A percentile compares a stretch with the other conserved stretches of the same genome.
phyloP scores from a whole-genome alignment of 148 eudicot genomes.

The Nepenthes mirabilis region DNA sequence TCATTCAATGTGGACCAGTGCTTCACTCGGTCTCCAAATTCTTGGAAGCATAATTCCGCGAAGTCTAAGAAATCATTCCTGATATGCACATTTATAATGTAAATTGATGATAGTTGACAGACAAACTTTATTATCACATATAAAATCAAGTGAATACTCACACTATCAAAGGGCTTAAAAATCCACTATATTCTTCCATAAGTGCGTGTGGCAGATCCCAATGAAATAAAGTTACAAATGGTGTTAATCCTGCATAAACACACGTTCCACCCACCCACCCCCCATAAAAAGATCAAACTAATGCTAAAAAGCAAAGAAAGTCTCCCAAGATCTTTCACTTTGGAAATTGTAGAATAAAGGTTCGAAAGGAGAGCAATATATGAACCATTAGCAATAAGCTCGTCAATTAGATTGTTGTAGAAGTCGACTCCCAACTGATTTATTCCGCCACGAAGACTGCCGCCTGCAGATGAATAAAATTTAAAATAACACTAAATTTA shows the following conservation, averaged over 20 bases:
- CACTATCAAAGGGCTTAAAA: conserved; percentile 10
- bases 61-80: conserved; percentile 17
- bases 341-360: no score
- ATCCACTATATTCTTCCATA: conserved; percentile 11
- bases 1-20: conserved; percentile 23
- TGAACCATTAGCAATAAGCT: background rate
- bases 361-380: no score
- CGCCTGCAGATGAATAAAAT: background rate
- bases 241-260: conserved; percentile 9
- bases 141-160: background rate
- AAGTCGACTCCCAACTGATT: background rate
- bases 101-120: no score
- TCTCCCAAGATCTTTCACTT: no score
- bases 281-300: no score
- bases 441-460: background rate
- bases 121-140: no score
- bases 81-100: background rate
- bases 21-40: conserved; percentile 27
- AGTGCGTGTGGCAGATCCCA: background rate
- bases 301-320: no score
- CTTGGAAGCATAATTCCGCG: conserved; percentile 21
- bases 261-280: no score
- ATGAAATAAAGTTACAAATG: conserved; percentile 12
- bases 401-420: background rate
- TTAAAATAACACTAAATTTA: no score